Evolutionary conservation across 192 early-diverging fungal genomes (phyloP).

Genomic region (Oehlia diaphana): DNA sequence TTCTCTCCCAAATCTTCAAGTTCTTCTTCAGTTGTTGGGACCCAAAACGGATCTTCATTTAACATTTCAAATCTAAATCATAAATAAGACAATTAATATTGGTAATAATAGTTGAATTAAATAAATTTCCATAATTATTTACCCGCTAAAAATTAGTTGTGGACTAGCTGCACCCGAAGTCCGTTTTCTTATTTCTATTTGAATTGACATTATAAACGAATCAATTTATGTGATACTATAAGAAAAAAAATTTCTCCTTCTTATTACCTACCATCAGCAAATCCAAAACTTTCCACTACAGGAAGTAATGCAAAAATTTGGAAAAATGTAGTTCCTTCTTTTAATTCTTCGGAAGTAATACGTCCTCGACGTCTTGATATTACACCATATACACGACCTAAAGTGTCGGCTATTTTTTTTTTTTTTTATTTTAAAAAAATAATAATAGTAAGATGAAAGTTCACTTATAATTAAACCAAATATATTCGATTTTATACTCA

Average conservation of each 20-base stretch:
- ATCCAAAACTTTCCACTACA: constrained; percentile 98
- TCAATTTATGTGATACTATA: background rate
- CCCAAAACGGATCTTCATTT: constrained; percentile 98
- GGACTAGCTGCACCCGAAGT: constrained; percentile 95
- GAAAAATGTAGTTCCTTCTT: constrained; percentile 97
- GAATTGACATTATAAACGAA: background rate
- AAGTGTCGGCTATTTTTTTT: constrained; percentile 66
- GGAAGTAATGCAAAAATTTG: constrained; percentile 84
- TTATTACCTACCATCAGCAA: constrained; percentile 73
- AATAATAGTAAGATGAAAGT: background rate
- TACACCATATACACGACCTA: constrained; percentile 96
- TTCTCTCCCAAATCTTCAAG: constrained; percentile 98
- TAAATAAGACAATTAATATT: background rate
- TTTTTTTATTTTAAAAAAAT: background rate
- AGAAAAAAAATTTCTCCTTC: constrained; percentile 1
- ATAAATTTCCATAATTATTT: constrained; percentile 5
- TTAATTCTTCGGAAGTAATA: constrained; percentile 93
- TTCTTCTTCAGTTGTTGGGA: constrained; percentile 95
- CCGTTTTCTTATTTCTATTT: constrained; percentile 88
- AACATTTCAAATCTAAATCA: constrained; percentile 76
- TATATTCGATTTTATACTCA: constrained; percentile 30
- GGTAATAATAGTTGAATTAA: background rate
- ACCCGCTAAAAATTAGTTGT: constrained; percentile 91
- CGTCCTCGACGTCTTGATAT: constrained; percentile 87
- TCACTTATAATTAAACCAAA: too few relatives aligned